A percentile compares a stretch with the other conserved stretches of the same genome.
Conservation (phyloP, 2,329 filamentous ascomycete genomes). For the Penicillium crustosum region DNA sequence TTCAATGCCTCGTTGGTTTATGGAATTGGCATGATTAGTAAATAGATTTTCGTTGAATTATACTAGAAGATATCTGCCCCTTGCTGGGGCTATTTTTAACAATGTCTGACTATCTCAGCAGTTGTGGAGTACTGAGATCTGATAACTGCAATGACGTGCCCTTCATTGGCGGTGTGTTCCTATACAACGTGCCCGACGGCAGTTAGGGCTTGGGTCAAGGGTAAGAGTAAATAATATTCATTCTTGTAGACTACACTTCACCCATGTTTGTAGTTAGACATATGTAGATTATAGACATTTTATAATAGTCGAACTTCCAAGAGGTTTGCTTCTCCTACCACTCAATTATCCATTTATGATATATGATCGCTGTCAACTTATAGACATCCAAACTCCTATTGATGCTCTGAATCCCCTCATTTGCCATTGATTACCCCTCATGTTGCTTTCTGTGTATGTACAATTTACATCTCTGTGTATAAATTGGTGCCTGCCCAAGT, state of each 20-base stretch:
- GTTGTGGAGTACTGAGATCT: not conserved
- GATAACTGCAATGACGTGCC: not conserved
- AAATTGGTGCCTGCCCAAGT: no score
- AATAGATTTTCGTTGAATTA: no score
- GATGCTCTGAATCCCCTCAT: not conserved
- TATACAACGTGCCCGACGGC: not conserved
- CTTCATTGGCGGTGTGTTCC: not conserved
- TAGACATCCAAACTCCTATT: no score
- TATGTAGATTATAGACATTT: not conserved
- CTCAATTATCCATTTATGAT: not conserved
- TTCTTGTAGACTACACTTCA: not conserved
- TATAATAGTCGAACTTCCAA: not conserved
- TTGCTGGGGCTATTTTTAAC: not conserved
- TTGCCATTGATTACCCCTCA: no score
- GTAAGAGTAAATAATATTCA: not conserved
- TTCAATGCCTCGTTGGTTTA: not conserved
- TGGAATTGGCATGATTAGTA: not conserved
- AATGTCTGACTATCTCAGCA: not conserved
- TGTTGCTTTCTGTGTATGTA: no score
- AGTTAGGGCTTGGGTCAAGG: not conserved
- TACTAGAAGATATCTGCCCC: not conserved
- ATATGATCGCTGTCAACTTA: not conserved
- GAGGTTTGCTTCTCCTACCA: not conserved
- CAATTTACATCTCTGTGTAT: no score
- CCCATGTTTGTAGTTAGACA: not conserved